Conservation (phyloP, 2,329 filamentous ascomycete species). For the Fusarium miscanthi region DNA sequence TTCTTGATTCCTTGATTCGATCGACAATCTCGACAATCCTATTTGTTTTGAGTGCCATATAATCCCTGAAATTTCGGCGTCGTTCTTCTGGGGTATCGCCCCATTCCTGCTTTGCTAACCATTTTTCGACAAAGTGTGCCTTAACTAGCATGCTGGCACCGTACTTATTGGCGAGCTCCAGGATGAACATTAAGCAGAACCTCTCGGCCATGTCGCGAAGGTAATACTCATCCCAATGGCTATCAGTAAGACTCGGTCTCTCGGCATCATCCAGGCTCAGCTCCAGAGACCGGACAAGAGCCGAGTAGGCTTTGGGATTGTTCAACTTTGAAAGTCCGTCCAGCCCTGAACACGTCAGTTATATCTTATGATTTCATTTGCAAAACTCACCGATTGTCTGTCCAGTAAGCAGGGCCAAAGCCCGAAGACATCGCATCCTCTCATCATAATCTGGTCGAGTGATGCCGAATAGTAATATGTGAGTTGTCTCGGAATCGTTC, state of each 20-base stretch:
- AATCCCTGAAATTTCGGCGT: slow-evolving; percentile 64
- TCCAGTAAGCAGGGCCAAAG: slow-evolving; percentile 65
- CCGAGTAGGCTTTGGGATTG: slow-evolving; percentile 62
- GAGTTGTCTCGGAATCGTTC: slow-evolving; percentile 65
- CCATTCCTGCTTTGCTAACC: slow-evolving; percentile 80
- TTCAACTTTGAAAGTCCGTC: slow-evolving; percentile 60
- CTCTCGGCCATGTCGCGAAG: slow-evolving; percentile 71
- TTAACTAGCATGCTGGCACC: slow-evolving; percentile 67
- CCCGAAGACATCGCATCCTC: slow-evolving; percentile 66
- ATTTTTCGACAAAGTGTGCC: slow-evolving; percentile 75
- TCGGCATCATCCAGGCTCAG: slow-evolving; percentile 62
- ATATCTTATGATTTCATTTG: background rate
- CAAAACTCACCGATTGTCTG: slow-evolving; percentile 49
- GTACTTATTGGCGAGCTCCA: slow-evolving; percentile 69
- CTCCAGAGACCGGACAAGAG: slow-evolving; percentile 70
- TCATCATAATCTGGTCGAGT: slow-evolving; percentile 68
- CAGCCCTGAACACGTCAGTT: slow-evolving; percentile 46
- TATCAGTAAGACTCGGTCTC: slow-evolving; percentile 64
- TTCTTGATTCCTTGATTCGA: slow-evolving; percentile 59
- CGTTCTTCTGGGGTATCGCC: slow-evolving; percentile 66
- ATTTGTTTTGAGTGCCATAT: slow-evolving; percentile 63
- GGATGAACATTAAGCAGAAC: slow-evolving; percentile 67
- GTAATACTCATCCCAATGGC: slow-evolving; percentile 71
- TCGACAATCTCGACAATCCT: slow-evolving; percentile 63
- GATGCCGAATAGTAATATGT: slow-evolving; percentile 67